Evolutionary conservation across 2,329 filamentous ascomycete species (phyloP).

Genomic region (Venturia pyrina): DNA sequence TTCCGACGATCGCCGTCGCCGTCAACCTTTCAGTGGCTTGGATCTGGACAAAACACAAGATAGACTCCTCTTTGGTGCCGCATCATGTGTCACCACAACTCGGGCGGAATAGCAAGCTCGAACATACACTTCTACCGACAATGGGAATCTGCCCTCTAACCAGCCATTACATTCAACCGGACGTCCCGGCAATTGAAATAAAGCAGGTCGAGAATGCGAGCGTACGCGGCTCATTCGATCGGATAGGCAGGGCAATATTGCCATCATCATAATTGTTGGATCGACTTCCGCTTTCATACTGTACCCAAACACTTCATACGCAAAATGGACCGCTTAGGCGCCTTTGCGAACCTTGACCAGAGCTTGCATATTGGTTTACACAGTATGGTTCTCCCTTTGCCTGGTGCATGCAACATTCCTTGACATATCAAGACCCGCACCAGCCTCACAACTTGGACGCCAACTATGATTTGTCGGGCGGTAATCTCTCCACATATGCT

Average conservation of each 20-base stretch:
- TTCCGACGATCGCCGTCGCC: constrained; percentile 2
- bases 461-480: neutral
- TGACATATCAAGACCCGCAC: neutral
- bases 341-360: neutral
- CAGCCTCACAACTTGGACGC: neutral
- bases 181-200: neutral
- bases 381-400: neutral
- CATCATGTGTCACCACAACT: constrained; percentile 1
- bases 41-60: neutral
- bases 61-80: neutral
- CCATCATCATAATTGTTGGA: neutral
- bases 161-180: neutral
- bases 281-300: neutral
- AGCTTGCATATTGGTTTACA: neutral
- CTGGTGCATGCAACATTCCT: neutral
- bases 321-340: neutral
- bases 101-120: neutral
- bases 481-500: constrained; percentile 5
- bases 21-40: neutral
- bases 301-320: neutral
- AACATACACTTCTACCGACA: neutral
- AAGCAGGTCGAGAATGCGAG: neutral
- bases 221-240: neutral
- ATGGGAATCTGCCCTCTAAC: neutral
- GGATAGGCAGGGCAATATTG: neutral